These are phyloP conservation scores for Astrothelium macrocarpum DNA, from an alignment of 495 filamentous ascomycete genomes.

Conservation along the genomic window DNA sequence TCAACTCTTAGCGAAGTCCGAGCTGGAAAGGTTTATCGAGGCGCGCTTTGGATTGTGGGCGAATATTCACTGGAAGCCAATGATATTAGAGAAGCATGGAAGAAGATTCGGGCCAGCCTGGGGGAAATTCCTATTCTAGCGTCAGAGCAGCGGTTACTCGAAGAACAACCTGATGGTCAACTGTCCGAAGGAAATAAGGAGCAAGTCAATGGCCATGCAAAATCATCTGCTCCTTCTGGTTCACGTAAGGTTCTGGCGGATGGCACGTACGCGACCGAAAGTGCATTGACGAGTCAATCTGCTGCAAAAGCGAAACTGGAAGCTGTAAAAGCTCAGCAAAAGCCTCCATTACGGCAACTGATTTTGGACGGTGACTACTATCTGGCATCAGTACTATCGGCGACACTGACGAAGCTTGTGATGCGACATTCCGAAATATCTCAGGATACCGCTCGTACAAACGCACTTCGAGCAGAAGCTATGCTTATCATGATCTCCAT, in stretches of 20 bases:
- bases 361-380: conserved; percentile 98
- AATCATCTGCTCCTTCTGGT: conserved; percentile 66
- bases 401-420: conserved; percentile 92
- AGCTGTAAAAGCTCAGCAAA: conserved; percentile 93
- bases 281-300: conserved; percentile 85
- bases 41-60: conserved; percentile 94
- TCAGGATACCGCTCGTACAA: conserved; percentile 74
- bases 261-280: conserved; percentile 95
- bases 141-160: conserved; percentile 84
- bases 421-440: conserved; percentile 98
- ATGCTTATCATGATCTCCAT: conserved; percentile 99
- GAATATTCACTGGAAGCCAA: conserved; percentile 91
- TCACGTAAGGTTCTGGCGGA: conserved; percentile 90
- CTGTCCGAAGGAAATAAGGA: conserved; percentile 53
- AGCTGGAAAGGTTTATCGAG: conserved; percentile 94
- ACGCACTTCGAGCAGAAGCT: conserved; percentile 88
- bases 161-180: conserved; percentile 64
- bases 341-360: conserved; percentile 88
- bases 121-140: conserved; percentile 97
- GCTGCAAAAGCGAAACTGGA: conserved; percentile 83
- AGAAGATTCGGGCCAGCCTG: conserved; percentile 82
- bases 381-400: conserved; percentile 85
- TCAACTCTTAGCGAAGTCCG: conserved; percentile 87
- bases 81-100: conserved; percentile 96
- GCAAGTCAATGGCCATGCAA: conserved; percentile 73